Evolutionary conservation across 495 filamentous ascomycete species (phyloP).

Genomic region (Cudoniella acicularis): DNA sequence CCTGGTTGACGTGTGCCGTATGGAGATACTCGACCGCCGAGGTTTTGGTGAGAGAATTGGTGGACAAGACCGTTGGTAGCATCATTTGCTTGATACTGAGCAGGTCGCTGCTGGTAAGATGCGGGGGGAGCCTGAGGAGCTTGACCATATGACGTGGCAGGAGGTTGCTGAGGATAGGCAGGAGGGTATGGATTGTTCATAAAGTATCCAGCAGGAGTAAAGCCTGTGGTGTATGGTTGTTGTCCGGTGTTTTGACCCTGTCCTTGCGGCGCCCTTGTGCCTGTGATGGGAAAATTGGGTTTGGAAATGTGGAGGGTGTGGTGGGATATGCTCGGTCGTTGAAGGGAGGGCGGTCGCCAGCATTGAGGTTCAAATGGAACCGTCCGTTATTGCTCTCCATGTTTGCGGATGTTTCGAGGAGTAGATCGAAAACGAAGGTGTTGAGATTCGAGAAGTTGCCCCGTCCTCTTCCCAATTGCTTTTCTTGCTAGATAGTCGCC

Average conservation of each 20-base stretch:
- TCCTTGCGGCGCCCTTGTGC: slow-evolving; percentile 32
- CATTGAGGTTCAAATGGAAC: slow-evolving; percentile 69
- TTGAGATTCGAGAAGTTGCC: not conserved
- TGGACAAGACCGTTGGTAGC: slow-evolving; percentile 83
- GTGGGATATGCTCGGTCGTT: slow-evolving; percentile 88
- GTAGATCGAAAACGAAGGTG: slow-evolving; percentile 16
- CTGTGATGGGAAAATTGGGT: slow-evolving; percentile 67
- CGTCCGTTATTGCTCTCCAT: slow-evolving; percentile 39
- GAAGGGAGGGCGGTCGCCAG: slow-evolving; percentile 55
- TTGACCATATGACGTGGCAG: slow-evolving; percentile 30
- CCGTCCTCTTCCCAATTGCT: not conserved
- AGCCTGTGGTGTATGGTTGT: slow-evolving; percentile 48
- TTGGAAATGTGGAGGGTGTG: slow-evolving; percentile 93
- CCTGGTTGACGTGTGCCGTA: slow-evolving; percentile 66
- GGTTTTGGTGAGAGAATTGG: slow-evolving; percentile 96
- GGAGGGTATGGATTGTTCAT: slow-evolving; percentile 47
- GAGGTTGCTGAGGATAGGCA: slow-evolving; percentile 26
- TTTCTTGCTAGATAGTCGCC: not conserved
- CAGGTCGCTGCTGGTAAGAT: slow-evolving; percentile 50
- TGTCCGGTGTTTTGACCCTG: slow-evolving; percentile 30
- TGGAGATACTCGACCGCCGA: slow-evolving; percentile 66
- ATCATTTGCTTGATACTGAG: slow-evolving; percentile 56
- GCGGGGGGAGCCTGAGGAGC: slow-evolving; percentile 36
- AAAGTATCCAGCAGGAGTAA: slow-evolving; percentile 60
- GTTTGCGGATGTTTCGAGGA: not conserved